Evolutionary conservation across 306 rosid species (phyloP).

Genomic region (Dalbergia cochinchinensis): DNA sequence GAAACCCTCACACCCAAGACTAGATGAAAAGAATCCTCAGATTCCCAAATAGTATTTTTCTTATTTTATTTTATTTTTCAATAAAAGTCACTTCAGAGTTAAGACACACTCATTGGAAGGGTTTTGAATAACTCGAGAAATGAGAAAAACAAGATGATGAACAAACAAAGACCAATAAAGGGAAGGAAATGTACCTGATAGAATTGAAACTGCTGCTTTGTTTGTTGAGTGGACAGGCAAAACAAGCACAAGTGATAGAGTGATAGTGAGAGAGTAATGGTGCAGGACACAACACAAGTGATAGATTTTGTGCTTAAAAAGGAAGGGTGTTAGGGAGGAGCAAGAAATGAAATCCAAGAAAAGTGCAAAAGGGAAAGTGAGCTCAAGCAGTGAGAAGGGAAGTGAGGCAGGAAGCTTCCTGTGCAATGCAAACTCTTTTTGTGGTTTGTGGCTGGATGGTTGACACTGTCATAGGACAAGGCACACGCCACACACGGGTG

Average conservation of each 20-base stretch:
- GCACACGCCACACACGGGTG: slow-evolving; percentile 43
- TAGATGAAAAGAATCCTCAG: background rate
- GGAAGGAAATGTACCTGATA: slow-evolving; percentile 51
- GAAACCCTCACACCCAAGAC: slow-evolving; percentile 30
- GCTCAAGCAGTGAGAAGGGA: slow-evolving; percentile 41
- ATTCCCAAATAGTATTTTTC: background rate
- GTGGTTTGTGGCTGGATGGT: slow-evolving; percentile 50
- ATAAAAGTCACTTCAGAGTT: background rate
- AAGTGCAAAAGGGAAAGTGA: slow-evolving; percentile 50
- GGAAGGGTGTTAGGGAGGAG: slow-evolving; percentile 36
- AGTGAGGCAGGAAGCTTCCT: slow-evolving; percentile 79
- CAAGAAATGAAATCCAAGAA: slow-evolving; percentile 35
- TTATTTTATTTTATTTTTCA: too few relatives aligned
- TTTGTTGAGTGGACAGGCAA: slow-evolving; percentile 27
- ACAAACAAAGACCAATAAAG: slow-evolving; percentile 24
- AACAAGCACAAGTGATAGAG: slow-evolving; percentile 6
- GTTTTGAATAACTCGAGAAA: slow-evolving; percentile 16
- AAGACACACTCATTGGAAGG: background rate
- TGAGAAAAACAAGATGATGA: background rate
- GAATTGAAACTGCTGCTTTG: slow-evolving; percentile 34
- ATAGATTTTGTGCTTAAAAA: slow-evolving; percentile 43
- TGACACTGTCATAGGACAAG: slow-evolving; percentile 25
- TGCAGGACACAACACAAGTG: slow-evolving; percentile 32
- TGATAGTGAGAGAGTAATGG: background rate
- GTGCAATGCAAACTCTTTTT: slow-evolving; percentile 48